A percentile compares a stretch with the other conserved stretches of the same genome.
Conservation (phyloP, 2,329 filamentous ascomycete species). For the Chaetomiaceae sp. region DNA sequence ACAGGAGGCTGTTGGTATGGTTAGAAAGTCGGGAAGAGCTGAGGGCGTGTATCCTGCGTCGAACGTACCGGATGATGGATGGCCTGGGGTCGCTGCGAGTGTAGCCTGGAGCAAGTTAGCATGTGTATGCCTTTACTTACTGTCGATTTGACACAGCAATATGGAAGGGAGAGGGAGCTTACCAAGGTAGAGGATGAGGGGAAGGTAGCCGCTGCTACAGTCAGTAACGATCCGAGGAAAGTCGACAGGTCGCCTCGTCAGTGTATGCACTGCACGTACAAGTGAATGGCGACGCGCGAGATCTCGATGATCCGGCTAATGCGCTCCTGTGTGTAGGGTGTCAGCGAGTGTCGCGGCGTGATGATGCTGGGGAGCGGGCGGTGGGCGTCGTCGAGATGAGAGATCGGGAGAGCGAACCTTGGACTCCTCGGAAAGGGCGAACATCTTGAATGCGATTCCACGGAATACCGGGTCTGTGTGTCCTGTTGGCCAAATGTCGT, state of each 20-base stretch:
- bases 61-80: slow-evolving; percentile 54
- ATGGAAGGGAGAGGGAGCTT: slow-evolving; percentile 31
- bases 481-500: background rate
- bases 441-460: slow-evolving; percentile 34
- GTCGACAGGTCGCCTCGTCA: too few relatives aligned
- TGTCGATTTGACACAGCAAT: slow-evolving; percentile 5
- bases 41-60: slow-evolving; percentile 13
- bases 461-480: background rate
- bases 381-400: too few relatives aligned
- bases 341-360: slow-evolving; percentile 14
- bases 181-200: slow-evolving; percentile 95
- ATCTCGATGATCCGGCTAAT: slow-evolving; percentile 95
- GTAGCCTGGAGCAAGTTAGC: slow-evolving; percentile 58
- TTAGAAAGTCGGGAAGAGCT: background rate
- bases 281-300: slow-evolving; percentile 90
- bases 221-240: too few relatives aligned
- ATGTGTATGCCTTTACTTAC: background rate
- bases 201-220: slow-evolving; percentile 76
- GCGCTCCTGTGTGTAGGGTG: slow-evolving; percentile 65
- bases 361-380: background rate
- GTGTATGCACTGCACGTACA: slow-evolving; percentile 54
- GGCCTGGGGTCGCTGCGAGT: slow-evolving; percentile 90
- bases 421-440: slow-evolving; percentile 85
- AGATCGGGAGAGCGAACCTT: slow-evolving; percentile 57
- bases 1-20: slow-evolving; percentile 48